A percentile compares a stretch with the other conserved stretches of the same genome.
These are phyloP conservation scores for Crithidia mellificae DNA, from an alignment of 208 protist genomes.

Conservation along the genomic window DNA sequence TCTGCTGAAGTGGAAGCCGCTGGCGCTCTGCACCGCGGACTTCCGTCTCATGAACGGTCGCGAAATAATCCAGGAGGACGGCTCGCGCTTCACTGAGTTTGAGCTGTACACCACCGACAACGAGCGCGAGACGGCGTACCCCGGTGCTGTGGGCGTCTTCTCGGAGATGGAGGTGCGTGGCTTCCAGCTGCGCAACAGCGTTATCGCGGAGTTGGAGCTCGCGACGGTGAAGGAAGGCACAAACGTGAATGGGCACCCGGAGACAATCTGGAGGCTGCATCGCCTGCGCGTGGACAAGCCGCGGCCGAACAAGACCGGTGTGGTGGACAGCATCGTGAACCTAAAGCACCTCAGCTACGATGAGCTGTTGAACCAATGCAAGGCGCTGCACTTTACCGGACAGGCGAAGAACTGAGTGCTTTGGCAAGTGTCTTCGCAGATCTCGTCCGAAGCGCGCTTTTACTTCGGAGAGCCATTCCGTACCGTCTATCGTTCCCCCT, in stretches of 20 bases:
- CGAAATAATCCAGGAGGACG: conserved; percentile 11
- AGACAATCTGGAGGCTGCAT: conserved; percentile 66
- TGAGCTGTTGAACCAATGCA: conserved; percentile 48
- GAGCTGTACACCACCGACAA: conserved; percentile 61
- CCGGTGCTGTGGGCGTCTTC: conserved; percentile 50
- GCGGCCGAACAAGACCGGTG: conserved; percentile 64
- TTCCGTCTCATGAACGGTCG: conserved; percentile 71
- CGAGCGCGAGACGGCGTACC: conserved; percentile 49
- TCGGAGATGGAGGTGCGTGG: conserved; percentile 45
- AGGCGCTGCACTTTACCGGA: conserved; percentile 24
- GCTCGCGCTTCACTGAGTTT: conserved; percentile 42
- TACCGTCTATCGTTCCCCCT: no score
- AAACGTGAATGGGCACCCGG: background rate
- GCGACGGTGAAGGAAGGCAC: conserved; percentile 14
- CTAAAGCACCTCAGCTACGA: conserved; percentile 76
- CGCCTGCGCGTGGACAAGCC: conserved; percentile 72
- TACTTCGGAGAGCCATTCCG: no score
- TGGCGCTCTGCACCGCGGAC: conserved; percentile 79
- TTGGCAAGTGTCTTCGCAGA: no score
- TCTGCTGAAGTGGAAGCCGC: conserved; percentile 89
- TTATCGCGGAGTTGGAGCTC: conserved; percentile 61
- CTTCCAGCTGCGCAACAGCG: conserved; percentile 55
- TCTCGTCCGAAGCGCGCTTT: no score
- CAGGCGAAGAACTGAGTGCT: conserved; percentile 6
- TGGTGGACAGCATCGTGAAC: conserved; percentile 73